A percentile compares a stretch with the other conserved stretches of the same genome.
Conservation (phyloP, 768 basidiomycete genomes). For the Strobilomyces confusus region DNA sequence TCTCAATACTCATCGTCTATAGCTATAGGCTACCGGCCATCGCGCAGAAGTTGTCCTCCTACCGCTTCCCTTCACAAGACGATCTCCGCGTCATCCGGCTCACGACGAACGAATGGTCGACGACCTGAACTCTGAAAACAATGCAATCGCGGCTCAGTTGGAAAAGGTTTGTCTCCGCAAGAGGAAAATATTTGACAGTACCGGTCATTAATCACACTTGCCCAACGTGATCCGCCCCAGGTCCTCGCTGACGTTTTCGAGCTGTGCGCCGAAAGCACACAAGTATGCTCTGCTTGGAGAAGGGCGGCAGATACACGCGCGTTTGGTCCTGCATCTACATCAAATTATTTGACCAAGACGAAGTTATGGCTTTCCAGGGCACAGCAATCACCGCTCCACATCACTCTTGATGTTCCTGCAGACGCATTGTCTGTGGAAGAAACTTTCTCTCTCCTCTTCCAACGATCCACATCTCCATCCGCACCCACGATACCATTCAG, state of each 20-base stretch:
- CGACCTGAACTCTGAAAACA: constrained; percentile 41
- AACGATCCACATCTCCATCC: constrained; percentile 37
- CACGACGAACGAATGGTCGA: constrained; percentile 41
- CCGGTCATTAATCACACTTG: constrained; percentile 49
- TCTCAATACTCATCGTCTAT: constrained; percentile 4
- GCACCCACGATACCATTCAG: constrained; percentile 34
- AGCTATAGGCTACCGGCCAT: constrained; percentile 9
- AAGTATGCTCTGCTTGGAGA: constrained; percentile 59
- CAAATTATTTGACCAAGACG: constrained; percentile 40
- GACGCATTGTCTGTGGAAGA: constrained; percentile 28
- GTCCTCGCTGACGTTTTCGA: constrained; percentile 53
- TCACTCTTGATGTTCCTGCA: constrained; percentile 40
- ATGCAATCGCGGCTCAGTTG: constrained; percentile 36
- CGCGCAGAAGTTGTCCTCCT: constrained; percentile 15
- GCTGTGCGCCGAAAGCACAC: constrained; percentile 45
- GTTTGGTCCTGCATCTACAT: constrained; percentile 59
- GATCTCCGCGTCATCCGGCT: constrained; percentile 18
- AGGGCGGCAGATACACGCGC: constrained; percentile 46
- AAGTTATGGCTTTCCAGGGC: constrained; percentile 51
- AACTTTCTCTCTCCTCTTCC: constrained; percentile 40
- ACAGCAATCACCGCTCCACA: constrained; percentile 38
- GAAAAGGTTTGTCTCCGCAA: constrained; percentile 42
- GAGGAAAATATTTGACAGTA: constrained; percentile 39
- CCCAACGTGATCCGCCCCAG: constrained; percentile 52
- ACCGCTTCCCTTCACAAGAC: constrained; percentile 16